phyloP scores from a whole-genome alignment of 129 eudicot species.

The Tagetes erecta region DNA sequence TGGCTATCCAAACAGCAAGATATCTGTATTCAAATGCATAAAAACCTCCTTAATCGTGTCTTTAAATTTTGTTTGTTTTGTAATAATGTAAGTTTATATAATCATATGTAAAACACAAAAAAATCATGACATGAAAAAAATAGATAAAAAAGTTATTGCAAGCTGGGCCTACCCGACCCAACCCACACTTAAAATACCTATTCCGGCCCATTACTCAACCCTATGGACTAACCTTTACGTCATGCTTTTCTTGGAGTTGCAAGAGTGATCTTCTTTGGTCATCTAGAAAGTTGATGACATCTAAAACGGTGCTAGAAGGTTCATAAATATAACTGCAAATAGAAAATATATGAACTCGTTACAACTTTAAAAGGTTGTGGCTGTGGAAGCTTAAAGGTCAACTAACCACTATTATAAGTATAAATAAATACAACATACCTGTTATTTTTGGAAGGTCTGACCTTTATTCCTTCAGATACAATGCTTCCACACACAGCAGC shows the following conservation, averaged over 20 bases:
- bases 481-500: conserved; percentile 96
- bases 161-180: neutral
- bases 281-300: conserved; percentile 59
- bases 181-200: neutral
- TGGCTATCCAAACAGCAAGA: conserved; percentile 98
- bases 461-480: conserved; percentile 92
- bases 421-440: conserved; percentile 38
- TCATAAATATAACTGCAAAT: conserved; percentile 86
- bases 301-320: conserved; percentile 69
- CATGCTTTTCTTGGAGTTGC: conserved; percentile 91
- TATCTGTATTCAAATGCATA: conserved; percentile 52
- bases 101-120: neutral
- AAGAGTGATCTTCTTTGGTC: conserved; percentile 75
- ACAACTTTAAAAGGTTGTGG: neutral
- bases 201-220: neutral
- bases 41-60: neutral
- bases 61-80: neutral
- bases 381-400: neutral
- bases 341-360: conserved; percentile 7
- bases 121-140: neutral
- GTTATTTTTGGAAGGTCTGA: conserved; percentile 83
- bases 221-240: conserved; percentile 58
- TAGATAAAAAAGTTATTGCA: neutral
- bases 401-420: neutral
- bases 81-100: neutral